phyloP scores from a whole-genome alignment of 2,329 filamentous ascomycete species.

The Nectriaceae sp. region DNA sequence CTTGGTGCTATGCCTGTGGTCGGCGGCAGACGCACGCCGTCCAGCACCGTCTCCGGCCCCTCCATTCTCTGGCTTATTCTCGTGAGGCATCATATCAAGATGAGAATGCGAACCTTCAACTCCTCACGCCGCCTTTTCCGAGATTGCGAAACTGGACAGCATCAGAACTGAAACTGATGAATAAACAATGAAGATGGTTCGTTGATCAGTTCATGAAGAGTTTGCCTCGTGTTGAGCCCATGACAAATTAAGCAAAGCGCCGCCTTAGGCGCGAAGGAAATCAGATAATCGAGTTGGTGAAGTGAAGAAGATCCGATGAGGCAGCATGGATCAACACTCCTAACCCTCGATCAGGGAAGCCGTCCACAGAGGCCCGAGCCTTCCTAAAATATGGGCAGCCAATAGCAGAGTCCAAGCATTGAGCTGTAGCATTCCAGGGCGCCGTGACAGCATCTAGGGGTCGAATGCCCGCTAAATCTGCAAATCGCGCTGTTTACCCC shows the following conservation, averaged over 20 bases:
- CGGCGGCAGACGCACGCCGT: constrained; percentile 29
- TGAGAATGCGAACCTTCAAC: no score
- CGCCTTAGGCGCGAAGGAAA: neutral
- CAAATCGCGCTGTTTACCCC: neutral
- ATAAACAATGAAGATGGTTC: neutral
- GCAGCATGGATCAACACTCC: neutral
- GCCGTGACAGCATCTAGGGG: neutral
- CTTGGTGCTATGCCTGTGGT: constrained; percentile 54
- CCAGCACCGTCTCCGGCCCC: neutral
- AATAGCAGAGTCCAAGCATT: neutral
- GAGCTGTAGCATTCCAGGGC: neutral
- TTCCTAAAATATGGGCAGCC: neutral
- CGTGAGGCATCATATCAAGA: neutral
- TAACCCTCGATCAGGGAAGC: neutral
- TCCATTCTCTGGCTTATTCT: neutral
- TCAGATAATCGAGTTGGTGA: neutral
- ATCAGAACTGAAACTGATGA: neutral
- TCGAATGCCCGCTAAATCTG: neutral
- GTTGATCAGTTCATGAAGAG: neutral
- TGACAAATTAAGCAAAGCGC: neutral
- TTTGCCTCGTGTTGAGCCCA: no score
- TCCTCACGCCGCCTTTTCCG: neutral
- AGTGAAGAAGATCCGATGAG: neutral
- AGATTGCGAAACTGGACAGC: neutral
- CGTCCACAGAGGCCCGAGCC: neutral